Base-by-base conservation (phyloP, 176 grass and related monocot genomes). In the Sorghum bicolor region DNA sequence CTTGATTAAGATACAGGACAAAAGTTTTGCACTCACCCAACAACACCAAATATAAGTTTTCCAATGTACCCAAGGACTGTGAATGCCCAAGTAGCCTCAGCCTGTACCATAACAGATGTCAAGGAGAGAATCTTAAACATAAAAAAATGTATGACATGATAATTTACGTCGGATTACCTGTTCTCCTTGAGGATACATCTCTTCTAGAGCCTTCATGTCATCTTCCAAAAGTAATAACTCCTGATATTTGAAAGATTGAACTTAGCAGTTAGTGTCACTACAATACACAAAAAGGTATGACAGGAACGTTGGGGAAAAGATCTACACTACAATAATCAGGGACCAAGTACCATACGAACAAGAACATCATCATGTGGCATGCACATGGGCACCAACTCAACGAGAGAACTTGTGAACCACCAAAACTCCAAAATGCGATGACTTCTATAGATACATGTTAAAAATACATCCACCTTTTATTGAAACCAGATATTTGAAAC, bases 141-240 rank as follows among this genome's bases (percentile, higher is more conserved):
- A 22, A 73, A 65, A 76, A 32, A 19, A 22, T 1, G 6, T 74
- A 82, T 19, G 10, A 79, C 29, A 83, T 62, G 17, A 38, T 26
- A 87, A 68, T 69, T 41, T 24, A 32, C 19, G 17, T 73, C 15
- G 8, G 47, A 33, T 81, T 53, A 96, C 97, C 92, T 96, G 6
- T 65, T 99, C 97, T 82, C 97, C 97, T 88, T 99, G 97, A 82
- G 97, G 97, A 80, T 99, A 99, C 97, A 99, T 99, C 91, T 99
- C 97, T 77, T 99, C 97, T 65, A 99, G 84, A 77, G 93, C 93
- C 79, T 94, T 90, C 88, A 89, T 91, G 74, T 99, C 97, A 82
- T 99, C 88, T 90, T 99, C 97, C 70, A 99, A 76, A 73, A 99
- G 91, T 83, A 96, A 70, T 60, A 96, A 77, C 37, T 99, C 97